Base-by-base conservation (phyloP, 768 basidiomycete genomes). In the Tulasnella sp. region DNA sequence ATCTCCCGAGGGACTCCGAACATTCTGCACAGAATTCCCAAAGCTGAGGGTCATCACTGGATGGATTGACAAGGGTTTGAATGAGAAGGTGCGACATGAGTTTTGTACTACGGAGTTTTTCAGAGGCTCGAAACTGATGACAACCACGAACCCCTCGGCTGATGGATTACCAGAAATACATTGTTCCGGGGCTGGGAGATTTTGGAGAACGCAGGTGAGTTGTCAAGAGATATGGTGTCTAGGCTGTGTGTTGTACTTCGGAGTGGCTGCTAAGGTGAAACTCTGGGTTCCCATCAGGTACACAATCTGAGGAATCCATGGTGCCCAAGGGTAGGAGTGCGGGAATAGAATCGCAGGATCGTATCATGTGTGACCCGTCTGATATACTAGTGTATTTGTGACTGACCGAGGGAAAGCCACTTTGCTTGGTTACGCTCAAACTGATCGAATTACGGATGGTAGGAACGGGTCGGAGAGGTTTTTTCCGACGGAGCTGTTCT, bases 151-250 rank as follows among this genome's bases (percentile, higher is more conserved):
- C 48, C 21, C 34, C 5, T 43, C 6, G 32, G 14, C 1, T 4
- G 17, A n/a, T n/a, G n/a, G n/a, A n/a, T n/a, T n/a, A n/a, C n/a
- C 34, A 57, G 55, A 35, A 27, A 17, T 50, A 85, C 66, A 93
- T 93, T 63, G 81, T 92, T 55, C 91, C 90, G 6, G 91, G 92
- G 27, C 74, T 97, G n/a, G 92, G 92, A n/a, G 92, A 97, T 67
- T 97, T 97, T 67, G 92, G 92, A 50, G 92, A 94, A 67, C 73
- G 88, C 66, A 82, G 88, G 86, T 84, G 63, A 25, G 59, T 49
- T 23, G 2, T 23, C 21, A 14, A 25, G 50, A 27, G n/a, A n/a
- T n/a, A n/a, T n/a, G n/a, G n/a, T n/a, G n/a, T n/a, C n/a, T n/a
- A n/a, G n/a, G n/a, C n/a, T n/a, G n/a, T n/a, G n/a, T n/a, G n/a